phyloP scores from a whole-genome alignment of 2,329 filamentous ascomycete species.

The Parasarocladium wereldwijsianum region DNA sequence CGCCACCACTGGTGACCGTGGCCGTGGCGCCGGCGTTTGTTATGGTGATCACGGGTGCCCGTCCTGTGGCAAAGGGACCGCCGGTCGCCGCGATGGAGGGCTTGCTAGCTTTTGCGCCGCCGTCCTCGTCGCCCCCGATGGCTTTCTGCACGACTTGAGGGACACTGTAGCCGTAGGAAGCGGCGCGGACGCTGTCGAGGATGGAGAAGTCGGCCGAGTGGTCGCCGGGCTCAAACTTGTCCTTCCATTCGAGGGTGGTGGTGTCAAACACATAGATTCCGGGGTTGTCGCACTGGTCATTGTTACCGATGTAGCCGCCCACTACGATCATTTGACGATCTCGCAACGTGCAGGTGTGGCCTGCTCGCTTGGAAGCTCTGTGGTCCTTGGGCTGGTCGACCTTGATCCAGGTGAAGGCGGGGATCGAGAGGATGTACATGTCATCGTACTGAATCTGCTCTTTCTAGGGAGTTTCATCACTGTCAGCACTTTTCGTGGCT shows the following conservation, averaged over 20 bases:
- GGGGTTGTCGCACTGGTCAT: conserved; percentile 34
- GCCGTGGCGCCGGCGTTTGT: conserved; percentile 34
- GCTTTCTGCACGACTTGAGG: conserved; percentile 32
- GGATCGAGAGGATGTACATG: conserved; percentile 45
- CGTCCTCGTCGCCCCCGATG: conserved; percentile 34
- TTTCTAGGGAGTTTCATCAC: conserved; percentile 14
- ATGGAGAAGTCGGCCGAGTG: conserved; percentile 41
- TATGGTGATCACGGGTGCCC: conserved; percentile 53
- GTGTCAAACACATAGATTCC: conserved; percentile 59
- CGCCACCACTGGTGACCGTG: conserved; percentile 18
- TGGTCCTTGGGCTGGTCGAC: conserved; percentile 35
- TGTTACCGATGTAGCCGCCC: conserved; percentile 40
- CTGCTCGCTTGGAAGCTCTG: conserved; percentile 30
- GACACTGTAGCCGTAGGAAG: conserved; percentile 36
- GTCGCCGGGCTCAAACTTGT: conserved; percentile 44
- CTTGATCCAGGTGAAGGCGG: conserved; percentile 49
- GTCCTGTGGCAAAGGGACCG: conserved; percentile 58
- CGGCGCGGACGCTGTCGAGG: conserved; percentile 27
- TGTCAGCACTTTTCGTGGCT: conserved; percentile 1
- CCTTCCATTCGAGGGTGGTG: conserved; percentile 40
- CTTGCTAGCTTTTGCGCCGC: conserved; percentile 35
- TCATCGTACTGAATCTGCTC: conserved; percentile 47
- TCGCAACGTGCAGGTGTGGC: conserved; percentile 42
- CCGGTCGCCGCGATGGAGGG: conserved; percentile 40
- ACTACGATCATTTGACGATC: conserved; percentile 47